Evolutionary conservation across 441 rosid genomes (phyloP), one percentile per base, ranked within the genome.

Genomic region (Viola pubescens): DNA sequence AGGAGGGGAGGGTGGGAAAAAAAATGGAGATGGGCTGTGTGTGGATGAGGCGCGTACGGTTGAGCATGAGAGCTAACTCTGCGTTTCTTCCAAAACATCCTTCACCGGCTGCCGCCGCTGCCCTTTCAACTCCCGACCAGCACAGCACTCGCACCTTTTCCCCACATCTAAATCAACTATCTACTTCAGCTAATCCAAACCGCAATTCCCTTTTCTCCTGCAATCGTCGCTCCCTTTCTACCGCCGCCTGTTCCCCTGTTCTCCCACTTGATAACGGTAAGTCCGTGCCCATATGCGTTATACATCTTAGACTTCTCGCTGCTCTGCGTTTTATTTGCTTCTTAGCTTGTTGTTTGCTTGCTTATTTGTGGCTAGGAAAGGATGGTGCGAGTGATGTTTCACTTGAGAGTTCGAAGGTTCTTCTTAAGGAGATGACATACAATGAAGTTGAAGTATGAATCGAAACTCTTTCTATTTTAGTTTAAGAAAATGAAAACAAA

Each of bases 341-440:
- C 0, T 49, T 37, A 68, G 7, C 52, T 9, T 62, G 10, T 46
- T n/a, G 45, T n/a, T 4, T 14, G 26, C 26, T 2, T 12, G 34
- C 45, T 52, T 11, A 8, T 58, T 37, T 47, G 44, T 41, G n/a
- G 37, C 6, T n/a, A 63, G 74, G 65, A 62, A 62, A 47, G 56
- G 67, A 53, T n/a, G 68, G n/a, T 48, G 34, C 10, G 13, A 51
- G 14, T 54, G 72, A 37, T 45, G 58, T 39, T 58, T 62, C 62
- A 64, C 57, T 56, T 41, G 71, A 70, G 55, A 60, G 44, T 11
- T 65, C 78, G 14, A 88, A 80, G 73, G 75, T 75, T 69, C 65
- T 85, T 53, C 81, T 88, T 60, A 88, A 86, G 72, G 95, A 80
- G 55, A 83, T 88, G 98, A 71, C 59, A 37, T 91, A 82, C 55